Base-by-base conservation (phyloP, 2,329 filamentous ascomycete genomes). In the Botryotinia narcissicola region DNA sequence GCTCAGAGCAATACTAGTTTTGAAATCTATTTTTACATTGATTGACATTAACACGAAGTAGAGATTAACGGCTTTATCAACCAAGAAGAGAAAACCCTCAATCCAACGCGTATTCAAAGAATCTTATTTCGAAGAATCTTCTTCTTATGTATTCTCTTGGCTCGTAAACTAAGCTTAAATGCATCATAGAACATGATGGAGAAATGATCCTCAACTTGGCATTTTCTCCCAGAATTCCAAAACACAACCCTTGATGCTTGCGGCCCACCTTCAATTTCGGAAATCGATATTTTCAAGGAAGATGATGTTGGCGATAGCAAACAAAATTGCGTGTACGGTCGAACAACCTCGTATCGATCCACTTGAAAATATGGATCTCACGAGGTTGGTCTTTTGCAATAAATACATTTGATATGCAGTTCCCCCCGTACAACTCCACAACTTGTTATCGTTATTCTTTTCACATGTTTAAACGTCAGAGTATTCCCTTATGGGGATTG, bases 391-490 rank as follows among this genome's bases (percentile, higher is more conserved):
- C 25, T 29, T 67, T 32, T 51, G 29, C 6, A 40, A 54, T 67
- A 67, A 37, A 54, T 14, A 40, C 14, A 37, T 37, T 64, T n/a
- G 18, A 68, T 4, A 57, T 68, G 64, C 32, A 37, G 20, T 48
- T 10, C 32, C 48, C 35, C 48, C 25, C 40, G 14, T n/a, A 20
- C 10, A 42, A 68, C 48, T 57, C 48, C 64, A 57, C 35, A 57
- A 25, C 46, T 37, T 29, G 10, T 6, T 16, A 57, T n/a, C 25
- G 29, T 22, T 40, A 18, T 57, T 68, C 29, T 29, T n/a, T 42
- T 68, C 64, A 68, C 64, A 68, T 70, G 67, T 70, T 70, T 35
- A n/a, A 35, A 32, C 18, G 40, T 54, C 32, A 40, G 48, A 57
- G 57, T 37, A 46, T 71, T 29, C 42, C 59, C 40, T 16, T 51